Conservation (phyloP, 345 rosid genomes). For the Combretum micranthum region DNA sequence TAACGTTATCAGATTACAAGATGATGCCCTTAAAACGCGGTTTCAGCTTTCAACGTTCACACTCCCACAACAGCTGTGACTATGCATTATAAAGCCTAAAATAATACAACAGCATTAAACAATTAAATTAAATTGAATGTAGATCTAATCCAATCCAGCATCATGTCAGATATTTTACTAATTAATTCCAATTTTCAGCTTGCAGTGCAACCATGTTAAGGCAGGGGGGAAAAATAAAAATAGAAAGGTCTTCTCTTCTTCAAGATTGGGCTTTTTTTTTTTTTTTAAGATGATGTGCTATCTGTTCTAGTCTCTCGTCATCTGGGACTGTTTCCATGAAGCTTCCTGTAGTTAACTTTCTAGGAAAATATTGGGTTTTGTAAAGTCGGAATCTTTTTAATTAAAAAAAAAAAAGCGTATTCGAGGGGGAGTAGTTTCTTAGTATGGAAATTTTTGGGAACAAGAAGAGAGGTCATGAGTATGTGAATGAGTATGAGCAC, state of each 20-base stretch:
- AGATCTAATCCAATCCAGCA: slow-evolving; percentile 17
- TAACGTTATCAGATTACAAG: too few species aligned
- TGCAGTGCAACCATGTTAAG: too few species aligned
- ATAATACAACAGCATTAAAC: not conserved
- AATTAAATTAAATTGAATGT: slow-evolving; percentile 3
- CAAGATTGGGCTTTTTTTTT: not conserved
- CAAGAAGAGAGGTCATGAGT: slow-evolving; percentile 53
- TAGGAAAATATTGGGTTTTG: too few species aligned
- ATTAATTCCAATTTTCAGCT: not conserved
- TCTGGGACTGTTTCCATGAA: slow-evolving; percentile 5
- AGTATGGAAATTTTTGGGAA: slow-evolving; percentile 62
- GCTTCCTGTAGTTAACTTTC: slow-evolving; percentile 6
- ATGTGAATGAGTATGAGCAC: slow-evolving; percentile 30
- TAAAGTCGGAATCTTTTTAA: too few species aligned
- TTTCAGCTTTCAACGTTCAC: slow-evolving; percentile 19
- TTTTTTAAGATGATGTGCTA: too few species aligned
- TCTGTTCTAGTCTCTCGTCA: too few species aligned
- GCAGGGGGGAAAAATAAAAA: too few species aligned
- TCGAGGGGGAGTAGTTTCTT: slow-evolving; percentile 16
- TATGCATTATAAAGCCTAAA: not conserved
- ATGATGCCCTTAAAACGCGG: too few species aligned
- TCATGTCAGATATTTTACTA: slow-evolving; percentile 9
- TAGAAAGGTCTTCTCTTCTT: slow-evolving; percentile 1
- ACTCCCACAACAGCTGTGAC: slow-evolving; percentile 2
- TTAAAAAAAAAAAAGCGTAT: not conserved